These are phyloP conservation scores for Zygosaccharomyces bisporus DNA, from an alignment of 805 yeast genomes.

Conservation along the genomic window DNA sequence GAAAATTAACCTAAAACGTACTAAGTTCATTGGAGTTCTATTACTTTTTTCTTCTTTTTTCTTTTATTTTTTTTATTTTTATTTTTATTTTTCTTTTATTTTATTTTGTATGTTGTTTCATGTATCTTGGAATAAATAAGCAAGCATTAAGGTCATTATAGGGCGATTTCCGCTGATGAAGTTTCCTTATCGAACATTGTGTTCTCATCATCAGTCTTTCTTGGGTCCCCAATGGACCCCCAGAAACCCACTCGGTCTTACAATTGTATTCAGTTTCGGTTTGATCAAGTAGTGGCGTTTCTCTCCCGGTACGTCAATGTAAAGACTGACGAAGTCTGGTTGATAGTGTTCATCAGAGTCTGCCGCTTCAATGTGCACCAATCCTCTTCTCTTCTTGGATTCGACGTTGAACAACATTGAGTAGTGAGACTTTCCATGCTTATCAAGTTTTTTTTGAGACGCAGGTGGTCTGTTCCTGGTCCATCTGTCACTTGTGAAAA, in stretches of 20 bases:
- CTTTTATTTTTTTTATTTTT: background rate
- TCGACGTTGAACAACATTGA: constrained; percentile 85
- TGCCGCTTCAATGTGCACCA: constrained; percentile 76
- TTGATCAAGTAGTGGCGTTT: constrained; percentile 65
- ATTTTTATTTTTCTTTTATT: background rate
- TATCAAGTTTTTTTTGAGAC: constrained; percentile 55
- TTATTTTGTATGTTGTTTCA: background rate
- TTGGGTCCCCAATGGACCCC: constrained; percentile 88
- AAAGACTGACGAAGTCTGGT: constrained; percentile 68
- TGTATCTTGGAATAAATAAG: background rate
- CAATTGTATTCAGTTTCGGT: constrained; percentile 51
- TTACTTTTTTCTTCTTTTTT: too few species aligned
- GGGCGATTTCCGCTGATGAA: constrained; percentile 3
- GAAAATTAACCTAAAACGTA: too few species aligned
- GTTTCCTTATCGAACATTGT: too few species aligned
- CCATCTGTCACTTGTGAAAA: constrained; percentile 65
- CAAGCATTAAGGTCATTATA: constrained; percentile 8
- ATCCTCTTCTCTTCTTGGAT: constrained; percentile 59
- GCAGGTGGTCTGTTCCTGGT: constrained; percentile 83
- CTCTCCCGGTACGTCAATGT: constrained; percentile 70
- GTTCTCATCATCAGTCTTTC: constrained; percentile 39
- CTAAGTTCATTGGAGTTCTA: too few species aligned
- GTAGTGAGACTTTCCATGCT: constrained; percentile 75
- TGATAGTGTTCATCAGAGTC: constrained; percentile 55
- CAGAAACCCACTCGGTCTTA: constrained; percentile 55